Base-by-base conservation (phyloP, 202 grass and related monocot genomes). In the Miscanthus sacchariflorus region DNA sequence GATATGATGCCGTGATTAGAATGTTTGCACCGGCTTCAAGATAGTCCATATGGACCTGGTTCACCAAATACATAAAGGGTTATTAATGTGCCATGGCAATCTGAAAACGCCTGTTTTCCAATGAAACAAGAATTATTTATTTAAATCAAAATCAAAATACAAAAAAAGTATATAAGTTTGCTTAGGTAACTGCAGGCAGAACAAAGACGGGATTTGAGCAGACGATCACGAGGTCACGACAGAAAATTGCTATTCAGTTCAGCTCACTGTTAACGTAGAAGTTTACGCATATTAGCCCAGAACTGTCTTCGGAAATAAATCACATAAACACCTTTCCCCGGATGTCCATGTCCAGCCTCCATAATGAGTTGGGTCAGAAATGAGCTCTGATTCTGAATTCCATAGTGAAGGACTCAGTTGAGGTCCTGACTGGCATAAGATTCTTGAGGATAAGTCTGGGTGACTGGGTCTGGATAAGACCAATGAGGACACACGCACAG, bases 41-140 rank as follows among this genome's bases (percentile, higher is more conserved):
- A 79, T 99, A 96, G 73, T 99, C 97, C 69, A 99, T 74, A 88
- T 99, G 97, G 11, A 99, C 97, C 97, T 99, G 88, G 73, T 77
- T 86, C 49, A 91, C 40, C 82, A 86, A 67, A 84, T 42, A 76
- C 10, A 68, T 33, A 52, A 52, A 76, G 17, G 33, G 48, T 78
- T 33, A 76, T 87, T 40, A 90, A 52, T 48, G 67, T 84, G 17
- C 15, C 42, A 17, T 84, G 7, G 23, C 48, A 75, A 81, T 71
- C 17, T 52, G 49, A 66, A 78, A 73, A 87, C 8, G 56, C 18
- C 48, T 49, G 12, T 65, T 81, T 83, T 24, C 8, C 7, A 30
- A 80, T 8, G 11, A 42, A 83, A 75, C 27, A 33, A 63, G 0
- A 33, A 44, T n/a, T 56, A 30, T n/a, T 19, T 19, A 44, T 48